Base-by-base conservation (phyloP, 202 grass and related monocot species). In the Thinopyrum obtusiflorum region DNA sequence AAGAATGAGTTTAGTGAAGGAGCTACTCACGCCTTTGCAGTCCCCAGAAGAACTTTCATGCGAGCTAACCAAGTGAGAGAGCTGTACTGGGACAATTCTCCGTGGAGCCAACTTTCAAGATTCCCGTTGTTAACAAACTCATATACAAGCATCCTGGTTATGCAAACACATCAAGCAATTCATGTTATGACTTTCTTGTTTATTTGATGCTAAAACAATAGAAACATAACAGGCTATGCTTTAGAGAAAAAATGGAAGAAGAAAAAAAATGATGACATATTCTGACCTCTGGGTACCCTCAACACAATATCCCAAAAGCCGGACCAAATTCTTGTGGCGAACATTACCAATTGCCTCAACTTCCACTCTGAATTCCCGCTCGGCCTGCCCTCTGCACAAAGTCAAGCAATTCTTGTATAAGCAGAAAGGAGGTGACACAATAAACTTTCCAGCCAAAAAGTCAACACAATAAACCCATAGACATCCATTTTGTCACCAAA, bases 281-380 rank as follows among this genome's bases (percentile, higher is more conserved):
- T 51, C 84, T 92, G 57, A 98, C 96, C 96, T 98, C 81, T 98
- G 93, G 89, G 77, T 98, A 65, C 96, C 96, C 83, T 98, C 96
- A 73, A 92, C 90, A 90, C 96, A 98, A 32, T 96, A 98, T 6
- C 96, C 93, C 61, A 96, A 91, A 82, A 98, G 91, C 20, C 93
- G 86, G 44, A 98, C 96, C 63, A 98, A 86, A 92, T 98, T 98
- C 81, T 98, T 98, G 68, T 98, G 96, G 17, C 96, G 93, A 25
- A 98, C 96, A 89, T 98, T 93, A 85, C 96, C 96, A 20, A 98
- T 98, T 26, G 96, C 96, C 80, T 98, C 96, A 66, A 98, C 96
- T 90, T 98, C 96, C 84, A 98, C 96, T 83, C 93, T 98, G 84
- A 98, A 96, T 92, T 98, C 96, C 85, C 91, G 95, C 85, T 98